A percentile compares a stretch with the other conserved stretches of the same genome.
These are phyloP conservation scores for Tuber calosporum DNA, from an alignment of 495 filamentous ascomycete genomes.

Conservation along the genomic window DNA sequence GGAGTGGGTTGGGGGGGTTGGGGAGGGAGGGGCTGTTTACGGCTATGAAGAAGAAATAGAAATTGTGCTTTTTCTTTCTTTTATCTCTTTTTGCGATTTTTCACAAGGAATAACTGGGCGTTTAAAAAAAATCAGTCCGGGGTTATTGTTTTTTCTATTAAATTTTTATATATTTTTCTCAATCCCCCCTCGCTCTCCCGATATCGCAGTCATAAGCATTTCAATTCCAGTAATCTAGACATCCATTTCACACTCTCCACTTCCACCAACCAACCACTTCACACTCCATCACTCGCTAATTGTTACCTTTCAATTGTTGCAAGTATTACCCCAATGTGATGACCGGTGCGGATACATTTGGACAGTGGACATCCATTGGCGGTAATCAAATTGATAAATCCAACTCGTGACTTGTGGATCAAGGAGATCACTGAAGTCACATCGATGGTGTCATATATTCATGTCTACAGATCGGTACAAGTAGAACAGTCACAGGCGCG, in stretches of 20 bases:
- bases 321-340: too few species aligned
- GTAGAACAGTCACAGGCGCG: too few species aligned
- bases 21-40: slow-evolving; percentile 23
- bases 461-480: too few species aligned
- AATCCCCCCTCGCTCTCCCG: background rate
- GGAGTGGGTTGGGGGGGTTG: slow-evolving; percentile 11
- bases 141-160: background rate
- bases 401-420: too few species aligned
- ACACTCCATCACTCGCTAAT: background rate
- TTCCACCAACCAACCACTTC: background rate
- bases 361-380: too few species aligned
- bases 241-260: background rate
- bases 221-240: background rate
- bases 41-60: slow-evolving; percentile 19
- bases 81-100: background rate
- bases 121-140: background rate
- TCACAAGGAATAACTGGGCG: background rate
- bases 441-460: too few species aligned
- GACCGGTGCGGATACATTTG: too few species aligned
- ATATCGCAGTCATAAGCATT: background rate
- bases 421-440: too few species aligned
- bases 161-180: background rate
- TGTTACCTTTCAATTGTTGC: too few species aligned
- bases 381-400: too few species aligned
- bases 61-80: background rate